Percentiles rank a stretch among this genome's conserved stretches.
phyloP scores from a whole-genome alignment of 257 asterid genomes.

The Solanum tarijense region DNA sequence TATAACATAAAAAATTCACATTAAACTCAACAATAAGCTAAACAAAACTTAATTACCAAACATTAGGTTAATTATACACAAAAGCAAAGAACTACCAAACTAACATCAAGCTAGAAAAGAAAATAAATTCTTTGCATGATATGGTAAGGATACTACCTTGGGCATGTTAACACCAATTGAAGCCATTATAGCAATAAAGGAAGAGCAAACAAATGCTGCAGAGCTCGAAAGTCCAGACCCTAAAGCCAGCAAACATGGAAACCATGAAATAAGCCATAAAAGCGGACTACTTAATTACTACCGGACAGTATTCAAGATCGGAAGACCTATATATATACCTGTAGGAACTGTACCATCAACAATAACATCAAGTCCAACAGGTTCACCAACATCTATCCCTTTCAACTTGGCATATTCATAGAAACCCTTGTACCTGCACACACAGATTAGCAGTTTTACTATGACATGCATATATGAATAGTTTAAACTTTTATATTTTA shows the following conservation, averaged over 20 bases:
- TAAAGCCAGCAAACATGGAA: slow-evolving; percentile 7
- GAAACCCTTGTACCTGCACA: slow-evolving; percentile 81
- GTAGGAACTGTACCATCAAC: slow-evolving; percentile 93
- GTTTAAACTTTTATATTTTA: neutral
- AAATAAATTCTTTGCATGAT: neutral
- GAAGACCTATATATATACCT: slow-evolving; percentile 34
- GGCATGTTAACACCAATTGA: slow-evolving; percentile 45
- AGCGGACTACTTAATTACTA: neutral
- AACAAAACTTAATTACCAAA: neutral
- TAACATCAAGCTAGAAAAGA: neutral
- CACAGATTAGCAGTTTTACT: neutral
- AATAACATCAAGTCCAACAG: slow-evolving; percentile 71
- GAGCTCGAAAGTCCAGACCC: slow-evolving; percentile 97
- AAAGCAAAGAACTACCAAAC: neutral
- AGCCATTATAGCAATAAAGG: slow-evolving; percentile 93
- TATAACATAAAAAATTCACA: neutral
- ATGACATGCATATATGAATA: neutral
- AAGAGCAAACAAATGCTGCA: slow-evolving; percentile 96
- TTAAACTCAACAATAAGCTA: neutral
- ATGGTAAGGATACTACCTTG: slow-evolving; percentile 10
- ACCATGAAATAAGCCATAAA: neutral
- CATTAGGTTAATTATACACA: neutral
- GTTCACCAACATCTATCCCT: slow-evolving; percentile 45
- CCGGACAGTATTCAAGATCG: neutral
- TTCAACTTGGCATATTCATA: slow-evolving; percentile 67